Evolutionary conservation across 345 rosid genomes (phyloP), one percentile per base, ranked within the genome.

Genomic region (Carallia brachiata): DNA sequence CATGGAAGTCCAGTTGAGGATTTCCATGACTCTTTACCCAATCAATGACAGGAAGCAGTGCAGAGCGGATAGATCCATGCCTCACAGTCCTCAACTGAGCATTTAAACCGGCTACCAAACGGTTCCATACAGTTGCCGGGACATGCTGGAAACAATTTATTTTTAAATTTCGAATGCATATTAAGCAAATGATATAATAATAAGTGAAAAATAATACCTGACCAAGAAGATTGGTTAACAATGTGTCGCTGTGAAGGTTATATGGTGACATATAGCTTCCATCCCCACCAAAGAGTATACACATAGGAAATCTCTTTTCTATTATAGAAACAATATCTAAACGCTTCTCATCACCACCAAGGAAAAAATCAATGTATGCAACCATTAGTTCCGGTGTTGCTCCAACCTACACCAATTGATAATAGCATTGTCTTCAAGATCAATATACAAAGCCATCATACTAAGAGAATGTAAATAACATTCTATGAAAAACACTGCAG

Each of bases 211-310:
- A 30, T 10, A 4, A 67, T 74, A 90, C 99, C 97, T 95, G 99
- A 84, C 92, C 93, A 73, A 95, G 89, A 71, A 95, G 96, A 86
- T 84, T 95, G 61, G 94, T 89, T 80, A 95, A 65, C 73, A 92
- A 78, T 52, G 82, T 52, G 78, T 95, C 99, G 65, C 87, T 88
- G 63, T 86, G 89, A 77, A 95, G 93, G 79, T 79, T 85, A 75
- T 88, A 92, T 30, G 97, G 99, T 70, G 99, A 90, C 99, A 92
- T 92, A 72, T 92, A 95, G 81, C 99, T 90, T 78, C 99, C 99
- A 77, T 89, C 80, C 60, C 99, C 99, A 19, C 99, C 97, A 83
- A 95, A 90, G 68, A 95, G 84, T 76, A 92, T 85, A 82, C 97
- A 95, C 99, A 95, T 90, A 36, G 97, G 99, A 70, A 89, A 92